These are phyloP conservation scores for Cordyceps fumosorosea DNA, from an alignment of 2,329 filamentous ascomycete species.

Conservation along the genomic window DNA sequence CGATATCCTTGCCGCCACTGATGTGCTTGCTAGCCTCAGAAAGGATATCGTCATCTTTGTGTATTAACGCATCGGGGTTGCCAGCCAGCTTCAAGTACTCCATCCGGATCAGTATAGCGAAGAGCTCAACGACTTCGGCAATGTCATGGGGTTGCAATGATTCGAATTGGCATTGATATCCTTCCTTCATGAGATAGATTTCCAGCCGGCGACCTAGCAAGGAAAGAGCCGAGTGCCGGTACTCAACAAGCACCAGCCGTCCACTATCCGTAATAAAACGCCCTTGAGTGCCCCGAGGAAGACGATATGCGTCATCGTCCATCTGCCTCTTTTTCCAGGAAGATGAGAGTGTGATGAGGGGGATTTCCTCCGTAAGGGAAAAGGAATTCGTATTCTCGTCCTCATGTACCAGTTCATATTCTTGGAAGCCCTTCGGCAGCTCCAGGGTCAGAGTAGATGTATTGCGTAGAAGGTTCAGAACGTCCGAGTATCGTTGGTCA, in stretches of 20 bases:
- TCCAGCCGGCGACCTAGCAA: slow-evolving; percentile 73
- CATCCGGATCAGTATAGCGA: slow-evolving; percentile 62
- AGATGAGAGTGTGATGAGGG: slow-evolving; percentile 50
- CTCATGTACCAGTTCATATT: slow-evolving; percentile 73
- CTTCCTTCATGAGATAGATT: slow-evolving; percentile 54
- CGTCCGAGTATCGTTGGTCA: slow-evolving; percentile 38
- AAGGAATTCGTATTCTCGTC: slow-evolving; percentile 81
- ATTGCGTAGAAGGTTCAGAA: slow-evolving; percentile 59
- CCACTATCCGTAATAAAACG: slow-evolving; percentile 72
- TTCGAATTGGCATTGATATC: slow-evolving; percentile 46
- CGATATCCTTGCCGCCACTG: slow-evolving; percentile 62
- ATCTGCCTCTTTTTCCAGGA: slow-evolving; percentile 37
- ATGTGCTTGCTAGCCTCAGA: slow-evolving; percentile 50
- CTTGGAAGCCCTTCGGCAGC: slow-evolving; percentile 64
- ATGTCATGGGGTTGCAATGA: slow-evolving; percentile 54
- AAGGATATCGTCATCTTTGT: slow-evolving; percentile 38
- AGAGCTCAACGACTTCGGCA: slow-evolving; percentile 65
- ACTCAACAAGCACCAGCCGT: slow-evolving; percentile 69
- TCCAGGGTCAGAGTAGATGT: slow-evolving; percentile 71
- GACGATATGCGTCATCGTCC: slow-evolving; percentile 49
- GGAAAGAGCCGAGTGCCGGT: slow-evolving; percentile 71
- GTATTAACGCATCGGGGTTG: slow-evolving; percentile 26
- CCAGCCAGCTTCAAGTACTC: slow-evolving; percentile 34
- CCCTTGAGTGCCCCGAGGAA: slow-evolving; percentile 60
- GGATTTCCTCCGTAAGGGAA: slow-evolving; percentile 55